Base-by-base conservation (phyloP, 129 eudicot genomes). In the Solidago caesia region DNA sequence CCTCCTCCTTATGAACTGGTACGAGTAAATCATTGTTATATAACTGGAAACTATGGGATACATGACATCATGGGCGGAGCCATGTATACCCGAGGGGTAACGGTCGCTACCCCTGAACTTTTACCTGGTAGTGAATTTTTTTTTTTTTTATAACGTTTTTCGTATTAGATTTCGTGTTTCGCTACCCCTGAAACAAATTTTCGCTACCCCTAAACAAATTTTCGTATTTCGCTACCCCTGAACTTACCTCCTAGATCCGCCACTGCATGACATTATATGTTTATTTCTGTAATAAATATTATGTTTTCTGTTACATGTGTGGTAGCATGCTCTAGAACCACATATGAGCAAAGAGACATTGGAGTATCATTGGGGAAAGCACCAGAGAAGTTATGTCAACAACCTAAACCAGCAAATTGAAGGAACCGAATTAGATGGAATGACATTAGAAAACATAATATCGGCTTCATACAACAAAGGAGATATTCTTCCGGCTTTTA, bases 301-400 rank as follows among this genome's bases (percentile, higher is more conserved):
- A 0, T 43, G 14, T 2, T 68, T 73, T 44, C 14, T 59, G 64
- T 81, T 44, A 42, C 71, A 21, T 21, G 44, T 14, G 71, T 61
- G 55, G 43, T 77, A 95, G 99, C 77, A 87, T 72, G 96, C 99
- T 58, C 56, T 95, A 84, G 97, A 95, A 88, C 99, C 99, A 53
- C 94, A 91, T 80, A 91, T 95, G 97, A 95, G 97, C 85, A 81
- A 84, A 47, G 86, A 87, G 58, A 91, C 97, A 45, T 72, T 91
- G 77, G 95, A 91, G 71, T 95, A 81, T 75, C 99, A 95, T 73
- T 95, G 99, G 97, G 99, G 99, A 33, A 91, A 83, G 83, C 99
- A 91, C 82, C 99, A 95, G 60, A 84, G 83, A 78, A 82, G 84
- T 64, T 95, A 95, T 47, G 99, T 91, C 46, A 96, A 87, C 55